Evolutionary conservation across 352 stramenopile species (phyloP), one percentile per base, ranked within the genome.

Genomic region (Pythium folliculosum): DNA sequence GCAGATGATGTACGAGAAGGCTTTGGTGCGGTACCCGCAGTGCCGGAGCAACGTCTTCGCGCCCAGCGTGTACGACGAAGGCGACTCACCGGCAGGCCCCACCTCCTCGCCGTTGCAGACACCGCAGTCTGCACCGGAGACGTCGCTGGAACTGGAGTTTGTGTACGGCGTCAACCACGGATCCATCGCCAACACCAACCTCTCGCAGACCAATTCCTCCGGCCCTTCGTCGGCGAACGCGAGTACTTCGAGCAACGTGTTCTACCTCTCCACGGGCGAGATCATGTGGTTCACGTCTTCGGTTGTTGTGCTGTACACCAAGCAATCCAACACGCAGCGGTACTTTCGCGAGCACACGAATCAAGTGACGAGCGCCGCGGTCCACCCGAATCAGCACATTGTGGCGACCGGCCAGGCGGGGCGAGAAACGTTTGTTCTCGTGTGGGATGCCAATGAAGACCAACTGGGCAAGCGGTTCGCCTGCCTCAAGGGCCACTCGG

Each of bases 371-470:
- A 79, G 73, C 35, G 51, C 88, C 1, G 67, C 67, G 4, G 44
- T 92, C 4, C 84, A 92, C 60, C 84, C 82, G 3, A 92, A 90
- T 50, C 70, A 78, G 49, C 70, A 76, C 35, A 73, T 90, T 37
- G 71, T 92, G 16, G 84, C 81, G 21, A 90, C 81, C 6, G 84
- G 84, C 2, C 84, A 92, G 71, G 70, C 67, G 16, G 81, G 81
- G 1, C 72, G 77, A 17, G 80, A 88, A 8, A 81, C 84, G 1
- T 78, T 85, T 44, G 64, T 92, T 55, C 68, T 90, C 10, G 81
- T 92, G 27, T 92, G 84, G 81, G 84, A 89, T 63, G 68, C 72
- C 10, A 84, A 82, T n/a, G 80, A 89, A 54, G 75, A 88, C 21
- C 58, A 61, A n/a, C 54, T 90, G 8, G 82, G 80, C 5, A 79